Percentiles rank a stretch among this genome's conserved stretches.
Evolutionary conservation across 192 early-diverging fungal genomes (phyloP).

Genomic region (Coemansia sp.): DNA sequence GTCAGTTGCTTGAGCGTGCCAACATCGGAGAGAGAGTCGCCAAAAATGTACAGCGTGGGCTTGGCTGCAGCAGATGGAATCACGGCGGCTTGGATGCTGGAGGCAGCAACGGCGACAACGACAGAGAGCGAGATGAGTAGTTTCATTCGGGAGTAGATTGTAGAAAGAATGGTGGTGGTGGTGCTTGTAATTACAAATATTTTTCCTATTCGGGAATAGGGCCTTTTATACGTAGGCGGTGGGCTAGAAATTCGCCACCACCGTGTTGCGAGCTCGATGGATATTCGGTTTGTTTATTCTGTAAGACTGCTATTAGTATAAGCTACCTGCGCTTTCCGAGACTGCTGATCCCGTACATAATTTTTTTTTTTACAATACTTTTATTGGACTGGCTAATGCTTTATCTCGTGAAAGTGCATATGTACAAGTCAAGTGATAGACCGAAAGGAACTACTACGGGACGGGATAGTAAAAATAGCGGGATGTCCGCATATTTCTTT

Average conservation of each 20-base stretch:
- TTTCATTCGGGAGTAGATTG: background rate
- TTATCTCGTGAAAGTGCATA: background rate
- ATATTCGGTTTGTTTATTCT: background rate
- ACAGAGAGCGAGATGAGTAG: background rate
- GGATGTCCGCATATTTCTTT: background rate
- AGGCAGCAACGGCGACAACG: background rate
- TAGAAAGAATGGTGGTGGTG: background rate
- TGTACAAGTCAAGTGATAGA: background rate
- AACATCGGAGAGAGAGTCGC: slow-evolving; percentile 32
- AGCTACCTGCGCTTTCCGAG: background rate
- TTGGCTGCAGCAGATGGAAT: slow-evolving; percentile 4
- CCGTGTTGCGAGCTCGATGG: background rate
- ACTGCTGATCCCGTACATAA: slow-evolving; percentile 4
- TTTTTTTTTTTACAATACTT: background rate
- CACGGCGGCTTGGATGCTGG: slow-evolving; percentile 15
- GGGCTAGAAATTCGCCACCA: background rate
- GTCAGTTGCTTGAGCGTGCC: slow-evolving; percentile 34
- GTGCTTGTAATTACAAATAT: background rate
- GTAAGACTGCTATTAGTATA: background rate
- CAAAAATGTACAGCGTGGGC: slow-evolving; percentile 38
- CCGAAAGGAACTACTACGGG: background rate
- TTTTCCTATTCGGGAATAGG: background rate
- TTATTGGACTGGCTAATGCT: slow-evolving; percentile 5
- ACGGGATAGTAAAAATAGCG: background rate
- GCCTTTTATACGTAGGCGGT: background rate